phyloP scores from a whole-genome alignment of 805 yeast species.

The Barnettozyma botsteinii region DNA sequence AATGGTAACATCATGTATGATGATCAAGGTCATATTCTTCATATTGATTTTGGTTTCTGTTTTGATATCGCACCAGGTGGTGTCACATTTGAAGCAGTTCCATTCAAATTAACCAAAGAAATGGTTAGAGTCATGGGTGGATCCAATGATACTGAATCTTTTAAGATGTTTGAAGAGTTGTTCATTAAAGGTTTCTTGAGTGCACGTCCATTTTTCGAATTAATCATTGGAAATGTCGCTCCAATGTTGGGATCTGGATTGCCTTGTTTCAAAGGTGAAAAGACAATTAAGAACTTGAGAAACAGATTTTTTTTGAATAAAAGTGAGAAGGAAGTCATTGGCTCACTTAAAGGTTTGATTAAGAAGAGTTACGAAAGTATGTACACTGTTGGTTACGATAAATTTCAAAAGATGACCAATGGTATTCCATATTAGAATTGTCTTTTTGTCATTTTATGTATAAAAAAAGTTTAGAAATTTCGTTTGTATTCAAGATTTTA shows the following conservation, averaged over 20 bases:
- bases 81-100: constrained; percentile 95
- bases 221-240: constrained; percentile 73
- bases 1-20: constrained; percentile 98
- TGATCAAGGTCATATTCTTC: constrained; percentile 88
- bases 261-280: constrained; percentile 86
- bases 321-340: constrained; percentile 80
- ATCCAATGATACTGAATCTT: constrained; percentile 73
- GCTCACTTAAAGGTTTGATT: constrained; percentile 68
- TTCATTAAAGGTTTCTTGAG: constrained; percentile 91
- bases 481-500: too few species aligned
- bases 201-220: constrained; percentile 81
- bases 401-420: constrained; percentile 91
- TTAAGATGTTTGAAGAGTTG: constrained; percentile 88
- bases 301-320: constrained; percentile 76
- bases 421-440: constrained; percentile 91
- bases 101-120: constrained; percentile 92
- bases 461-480: too few species aligned
- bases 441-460: not conserved
- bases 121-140: constrained; percentile 99
- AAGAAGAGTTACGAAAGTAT: constrained; percentile 78
- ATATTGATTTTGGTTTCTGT: constrained; percentile 97
- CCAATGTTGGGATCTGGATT: constrained; percentile 95
- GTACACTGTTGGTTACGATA: constrained; percentile 93
- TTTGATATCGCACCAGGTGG: constrained; percentile 99
- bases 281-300: constrained; percentile 73